Percentiles rank a stretch among this genome's conserved stretches.
phyloP scores from a whole-genome alignment of 495 filamentous ascomycete species.

The Tuber calosporum region DNA sequence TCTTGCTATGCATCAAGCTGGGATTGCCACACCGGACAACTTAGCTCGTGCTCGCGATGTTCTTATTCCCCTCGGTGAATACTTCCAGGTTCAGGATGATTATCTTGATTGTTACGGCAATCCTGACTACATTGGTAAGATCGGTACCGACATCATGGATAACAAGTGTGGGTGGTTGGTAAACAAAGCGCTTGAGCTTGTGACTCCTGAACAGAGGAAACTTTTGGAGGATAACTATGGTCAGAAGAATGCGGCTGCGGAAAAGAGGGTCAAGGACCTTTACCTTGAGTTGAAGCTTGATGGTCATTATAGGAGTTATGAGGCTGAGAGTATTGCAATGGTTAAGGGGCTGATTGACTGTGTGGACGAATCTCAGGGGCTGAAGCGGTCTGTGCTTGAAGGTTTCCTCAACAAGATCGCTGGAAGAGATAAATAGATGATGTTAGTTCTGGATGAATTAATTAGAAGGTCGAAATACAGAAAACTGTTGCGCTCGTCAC shows the following conservation, averaged over 20 bases:
- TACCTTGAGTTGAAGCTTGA: slow-evolving; percentile 79
- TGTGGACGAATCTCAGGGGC: slow-evolving; percentile 73
- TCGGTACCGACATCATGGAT: slow-evolving; percentile 96
- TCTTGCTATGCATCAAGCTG: slow-evolving; percentile 71
- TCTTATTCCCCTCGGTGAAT: slow-evolving; percentile 95
- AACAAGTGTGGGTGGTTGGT: slow-evolving; percentile 99
- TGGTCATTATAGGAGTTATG: slow-evolving; percentile 73
- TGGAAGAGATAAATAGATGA: slow-evolving; percentile 76
- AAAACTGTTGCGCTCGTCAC: background rate
- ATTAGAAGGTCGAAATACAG: background rate
- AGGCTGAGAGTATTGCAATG: slow-evolving; percentile 71
- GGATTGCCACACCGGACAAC: slow-evolving; percentile 73
- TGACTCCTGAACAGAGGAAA: slow-evolving; percentile 71
- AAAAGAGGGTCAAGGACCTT: slow-evolving; percentile 77
- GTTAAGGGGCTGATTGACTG: slow-evolving; percentile 65
- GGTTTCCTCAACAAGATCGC: slow-evolving; percentile 92
- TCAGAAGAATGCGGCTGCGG: slow-evolving; percentile 70
- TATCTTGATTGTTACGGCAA: slow-evolving; percentile 96
- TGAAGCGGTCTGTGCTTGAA: slow-evolving; percentile 86
- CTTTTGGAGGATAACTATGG: slow-evolving; percentile 81
- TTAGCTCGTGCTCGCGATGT: slow-evolving; percentile 80
- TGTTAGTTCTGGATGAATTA: background rate
- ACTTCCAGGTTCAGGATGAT: slow-evolving; percentile 98
- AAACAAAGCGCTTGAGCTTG: slow-evolving; percentile 78
- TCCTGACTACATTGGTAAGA: slow-evolving; percentile 87